phyloP scores from a whole-genome alignment of 257 asterid species.

The Ilex asprella region DNA sequence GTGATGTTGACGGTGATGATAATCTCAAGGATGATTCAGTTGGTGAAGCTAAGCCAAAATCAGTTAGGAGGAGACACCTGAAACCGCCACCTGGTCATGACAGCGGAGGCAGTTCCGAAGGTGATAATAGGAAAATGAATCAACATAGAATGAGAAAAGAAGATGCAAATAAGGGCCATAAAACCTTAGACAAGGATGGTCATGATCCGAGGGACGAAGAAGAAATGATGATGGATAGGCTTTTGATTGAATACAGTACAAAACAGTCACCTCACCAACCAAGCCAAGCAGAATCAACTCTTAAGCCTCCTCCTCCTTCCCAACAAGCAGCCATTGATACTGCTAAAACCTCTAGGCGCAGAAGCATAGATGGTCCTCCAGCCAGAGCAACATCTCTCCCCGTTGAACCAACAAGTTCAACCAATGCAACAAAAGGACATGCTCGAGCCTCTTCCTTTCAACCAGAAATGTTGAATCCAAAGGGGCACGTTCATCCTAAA shows the following conservation, averaged over 20 bases:
- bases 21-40: slow-evolving; percentile 5
- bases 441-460: slow-evolving; percentile 49
- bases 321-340: slow-evolving; percentile 6
- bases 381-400: slow-evolving; percentile 50
- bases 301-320: slow-evolving; percentile 17
- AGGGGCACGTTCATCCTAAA: slow-evolving; percentile 64
- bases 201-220: slow-evolving; percentile 34
- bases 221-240: slow-evolving; percentile 49
- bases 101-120: background rate
- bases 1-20: background rate
- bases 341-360: slow-evolving; percentile 16
- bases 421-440: slow-evolving; percentile 28
- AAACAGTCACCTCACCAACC: slow-evolving; percentile 24
- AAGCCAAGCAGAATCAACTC: slow-evolving; percentile 15
- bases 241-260: slow-evolving; percentile 42
- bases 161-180: slow-evolving; percentile 26
- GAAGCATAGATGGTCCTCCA: slow-evolving; percentile 25
- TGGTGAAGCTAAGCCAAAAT: slow-evolving; percentile 21
- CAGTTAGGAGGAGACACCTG: slow-evolving; percentile 40
- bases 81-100: slow-evolving; percentile 21
- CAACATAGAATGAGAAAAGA: slow-evolving; percentile 24
- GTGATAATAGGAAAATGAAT: slow-evolving; percentile 9
- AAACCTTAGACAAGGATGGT: slow-evolving; percentile 30
- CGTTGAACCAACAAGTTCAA: slow-evolving; percentile 17
- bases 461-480: slow-evolving; percentile 29